phyloP scores from a whole-genome alignment of 2,329 filamentous ascomycete genomes.

The Pseudocercospora eumusae region DNA sequence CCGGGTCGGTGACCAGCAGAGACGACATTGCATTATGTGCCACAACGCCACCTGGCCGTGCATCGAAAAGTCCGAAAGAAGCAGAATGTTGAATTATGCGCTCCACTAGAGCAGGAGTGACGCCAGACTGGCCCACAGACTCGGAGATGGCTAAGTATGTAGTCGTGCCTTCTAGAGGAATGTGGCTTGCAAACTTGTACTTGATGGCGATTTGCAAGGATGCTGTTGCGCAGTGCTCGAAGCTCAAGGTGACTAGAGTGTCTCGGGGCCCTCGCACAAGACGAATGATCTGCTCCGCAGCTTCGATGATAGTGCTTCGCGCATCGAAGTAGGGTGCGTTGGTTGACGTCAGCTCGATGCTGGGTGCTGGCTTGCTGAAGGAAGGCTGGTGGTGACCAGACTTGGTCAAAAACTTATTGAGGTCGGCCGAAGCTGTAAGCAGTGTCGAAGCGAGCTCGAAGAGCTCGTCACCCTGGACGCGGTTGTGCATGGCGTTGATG shows the following conservation, averaged over 20 bases:
- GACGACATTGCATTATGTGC: constrained; percentile 26
- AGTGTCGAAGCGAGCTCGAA: constrained; percentile 19
- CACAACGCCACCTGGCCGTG: constrained; percentile 20
- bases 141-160: constrained; percentile 16
- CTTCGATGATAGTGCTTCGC: constrained; percentile 17
- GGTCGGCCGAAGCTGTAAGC: constrained; percentile 9
- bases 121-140: constrained; percentile 11
- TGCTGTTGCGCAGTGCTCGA: constrained; percentile 16
- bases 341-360: constrained; percentile 6
- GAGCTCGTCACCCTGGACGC: constrained; percentile 15
- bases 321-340: constrained; percentile 17
- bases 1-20: constrained; percentile 30
- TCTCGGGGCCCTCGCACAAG: constrained; percentile 18
- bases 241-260: constrained; percentile 9
- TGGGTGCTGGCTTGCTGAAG: constrained; percentile 11
- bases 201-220: constrained; percentile 14
- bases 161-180: constrained; percentile 15
- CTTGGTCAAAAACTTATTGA: constrained; percentile 15
- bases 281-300: constrained; percentile 19
- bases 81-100: constrained; percentile 27
- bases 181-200: constrained; percentile 16
- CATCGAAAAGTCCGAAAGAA: constrained; percentile 28
- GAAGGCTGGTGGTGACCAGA: constrained; percentile 14
- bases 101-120: constrained; percentile 25
- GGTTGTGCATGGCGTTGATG: constrained; percentile 2